Conservation (phyloP, 495 filamentous ascomycete species). For the Venustampulla echinocandica region DNA sequence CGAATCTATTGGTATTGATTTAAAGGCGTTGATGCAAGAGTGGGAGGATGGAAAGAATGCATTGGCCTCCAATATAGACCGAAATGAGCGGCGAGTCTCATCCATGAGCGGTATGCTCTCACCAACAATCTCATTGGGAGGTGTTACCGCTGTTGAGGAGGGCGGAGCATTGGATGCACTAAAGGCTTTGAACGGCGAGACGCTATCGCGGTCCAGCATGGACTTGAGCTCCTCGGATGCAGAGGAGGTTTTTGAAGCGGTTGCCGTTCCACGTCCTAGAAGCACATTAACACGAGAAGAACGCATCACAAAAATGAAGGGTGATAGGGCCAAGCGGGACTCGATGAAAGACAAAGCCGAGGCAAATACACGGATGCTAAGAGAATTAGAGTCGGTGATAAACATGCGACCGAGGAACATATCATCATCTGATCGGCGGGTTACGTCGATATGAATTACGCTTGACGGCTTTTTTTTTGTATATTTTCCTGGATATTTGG, state of each 20-base stretch:
- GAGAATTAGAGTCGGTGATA: conserved; percentile 81
- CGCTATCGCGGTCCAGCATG: conserved; percentile 27
- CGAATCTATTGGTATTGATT: conserved; percentile 84
- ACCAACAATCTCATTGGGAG: conserved; percentile 71
- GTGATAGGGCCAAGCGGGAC: conserved; percentile 68
- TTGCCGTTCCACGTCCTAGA: conserved; percentile 66
- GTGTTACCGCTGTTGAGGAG: conserved; percentile 76
- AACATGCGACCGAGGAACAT: conserved; percentile 55
- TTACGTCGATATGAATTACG: conserved; percentile 24
- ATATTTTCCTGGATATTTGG: not conserved
- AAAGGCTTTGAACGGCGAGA: conserved; percentile 63
- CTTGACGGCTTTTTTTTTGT: conserved; percentile 11
- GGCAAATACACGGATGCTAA: conserved; percentile 78
- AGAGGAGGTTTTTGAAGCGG: conserved; percentile 85
- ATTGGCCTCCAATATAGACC: conserved; percentile 64
- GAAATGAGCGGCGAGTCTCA: conserved; percentile 59
- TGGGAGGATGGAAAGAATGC: conserved; percentile 83
- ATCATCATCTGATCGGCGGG: conserved; percentile 23
- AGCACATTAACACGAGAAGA: conserved; percentile 77
- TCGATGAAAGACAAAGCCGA: conserved; percentile 60
- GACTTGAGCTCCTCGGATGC: conserved; percentile 41
- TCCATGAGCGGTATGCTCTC: conserved; percentile 63
- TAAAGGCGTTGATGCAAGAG: conserved; percentile 73
- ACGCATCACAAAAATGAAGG: conserved; percentile 77
- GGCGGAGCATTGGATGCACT: conserved; percentile 69